phyloP scores from a whole-genome alignment of 257 asterid genomes.

The Galeopsis tetrahit region DNA sequence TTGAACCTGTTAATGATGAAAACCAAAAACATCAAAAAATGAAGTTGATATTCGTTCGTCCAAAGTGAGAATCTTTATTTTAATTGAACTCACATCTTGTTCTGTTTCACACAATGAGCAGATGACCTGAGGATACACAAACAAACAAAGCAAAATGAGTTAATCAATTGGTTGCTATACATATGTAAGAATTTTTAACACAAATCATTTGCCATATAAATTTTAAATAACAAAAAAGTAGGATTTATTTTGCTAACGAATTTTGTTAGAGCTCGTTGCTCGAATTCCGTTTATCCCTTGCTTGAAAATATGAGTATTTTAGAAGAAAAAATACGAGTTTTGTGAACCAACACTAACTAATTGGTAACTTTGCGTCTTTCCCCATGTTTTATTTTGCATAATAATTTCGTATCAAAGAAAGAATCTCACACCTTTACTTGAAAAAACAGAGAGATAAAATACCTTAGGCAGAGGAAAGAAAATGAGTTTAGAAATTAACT shows the following conservation, averaged over 20 bases:
- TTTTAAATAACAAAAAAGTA: not conserved
- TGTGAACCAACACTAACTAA: too few species aligned
- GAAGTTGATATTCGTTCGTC: not conserved
- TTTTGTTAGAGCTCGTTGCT: too few species aligned
- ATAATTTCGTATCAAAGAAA: not conserved
- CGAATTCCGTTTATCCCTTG: too few species aligned
- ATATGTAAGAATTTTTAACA: not conserved
- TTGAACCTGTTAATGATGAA: slow-evolving; percentile 38
- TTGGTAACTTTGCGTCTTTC: too few species aligned
- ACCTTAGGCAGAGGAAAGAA: not conserved
- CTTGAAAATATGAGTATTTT: too few species aligned
- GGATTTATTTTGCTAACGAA: too few species aligned
- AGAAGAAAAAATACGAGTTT: too few species aligned
- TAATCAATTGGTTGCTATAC: not conserved
- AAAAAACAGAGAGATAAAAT: slow-evolving; percentile 11
- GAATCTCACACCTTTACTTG: not conserved
- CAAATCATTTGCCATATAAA: not conserved
- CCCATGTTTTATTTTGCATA: too few species aligned
- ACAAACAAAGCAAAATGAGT: not conserved
- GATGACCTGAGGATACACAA: slow-evolving; percentile 37
- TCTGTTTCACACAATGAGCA: slow-evolving; percentile 47
- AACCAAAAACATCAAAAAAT: not conserved
- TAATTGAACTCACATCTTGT: slow-evolving; percentile 45
- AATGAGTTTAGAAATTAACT: slow-evolving; percentile 24
- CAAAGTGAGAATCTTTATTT: not conserved